A percentile compares a stretch with the other conserved stretches of the same genome.
These are phyloP conservation scores for Russula sp. DNA, from an alignment of 768 basidiomycete genomes.

Conservation along the genomic window DNA sequence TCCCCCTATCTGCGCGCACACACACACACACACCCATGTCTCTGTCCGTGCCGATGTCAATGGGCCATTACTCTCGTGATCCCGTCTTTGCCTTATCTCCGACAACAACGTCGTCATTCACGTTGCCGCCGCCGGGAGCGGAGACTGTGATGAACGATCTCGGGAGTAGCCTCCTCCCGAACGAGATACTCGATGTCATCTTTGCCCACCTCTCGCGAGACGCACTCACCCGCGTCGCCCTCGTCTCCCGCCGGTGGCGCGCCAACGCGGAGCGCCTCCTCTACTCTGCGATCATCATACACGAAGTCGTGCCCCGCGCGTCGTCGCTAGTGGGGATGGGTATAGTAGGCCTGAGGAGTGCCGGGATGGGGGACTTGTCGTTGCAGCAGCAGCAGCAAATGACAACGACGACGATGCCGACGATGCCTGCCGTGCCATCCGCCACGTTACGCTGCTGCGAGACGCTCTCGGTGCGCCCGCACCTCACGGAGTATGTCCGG, in stretches of 20 bases:
- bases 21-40: background rate
- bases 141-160: background rate
- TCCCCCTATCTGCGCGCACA: background rate
- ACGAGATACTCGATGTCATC: conserved; percentile 48
- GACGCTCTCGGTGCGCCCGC: conserved; percentile 39
- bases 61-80: background rate
- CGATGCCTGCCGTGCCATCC: conserved; percentile 21
- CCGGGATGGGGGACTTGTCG: background rate
- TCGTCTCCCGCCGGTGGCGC: conserved; percentile 37
- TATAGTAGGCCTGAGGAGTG: too few species aligned
- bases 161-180: conserved; percentile 38
- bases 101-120: background rate
- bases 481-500: conserved; percentile 40
- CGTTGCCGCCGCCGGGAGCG: background rate
- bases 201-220: conserved; percentile 30
- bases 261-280: conserved; percentile 53
- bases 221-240: conserved; percentile 35
- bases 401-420: background rate
- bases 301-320: conserved; percentile 38
- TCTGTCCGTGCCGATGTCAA: background rate
- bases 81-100: background rate
- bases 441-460: conserved; percentile 46
- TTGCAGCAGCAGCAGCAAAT: background rate
- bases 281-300: conserved; percentile 45
- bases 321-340: conserved; percentile 27